Base-by-base conservation (phyloP, 164 flowering plant species). In the Magnolia kwangsiensis region DNA sequence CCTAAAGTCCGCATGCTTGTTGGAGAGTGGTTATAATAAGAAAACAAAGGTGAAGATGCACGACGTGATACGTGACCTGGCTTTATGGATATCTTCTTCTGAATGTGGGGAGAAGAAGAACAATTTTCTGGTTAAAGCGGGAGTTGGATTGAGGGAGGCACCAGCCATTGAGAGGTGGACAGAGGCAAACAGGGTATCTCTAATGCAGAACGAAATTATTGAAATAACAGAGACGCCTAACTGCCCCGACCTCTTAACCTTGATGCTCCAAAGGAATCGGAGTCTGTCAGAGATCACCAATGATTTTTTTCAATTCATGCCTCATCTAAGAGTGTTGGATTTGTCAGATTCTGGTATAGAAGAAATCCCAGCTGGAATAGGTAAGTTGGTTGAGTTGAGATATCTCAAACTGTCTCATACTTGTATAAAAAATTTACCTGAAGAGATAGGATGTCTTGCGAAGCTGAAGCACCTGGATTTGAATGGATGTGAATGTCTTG, bases 241-340 rank as follows among this genome's bases (percentile, higher is more conserved):
- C 4, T 76, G 82, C 79, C 74, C 82, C 13, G 77, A 77, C 65
- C 66, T 80, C 19, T 14, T 11, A 21, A 80, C 82, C n/a, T 65
- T 77, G 67, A 18, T 80, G 59, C 77, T 80, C 49, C 69, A 21
- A 18, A 2, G 8, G 13, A 78, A 78, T 64, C 2, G 1, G 8
- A 14, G 55, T 50, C 11, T 78, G 51, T 14, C 20, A 27, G 63
- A 18, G 9, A n/a, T 75, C 19, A 20, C 65, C 1, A 67, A 64
- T 8, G 24, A 49, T 2, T 78, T 78, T 24, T 78, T 78, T 23
- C 13, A 69, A 10, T 64, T 18, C 20, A 74, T 78, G 81, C 75
- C 61, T n/a, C 19, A n/a, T 37, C 61, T 79, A 9, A 65, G 64
- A 67, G 81, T 79, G 16, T 29, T 79, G 50, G 72, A 79, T 72